A percentile compares a stretch with the other conserved stretches of the same genome.
Evolutionary conservation across 148 eudicot genomes (phyloP).

Genomic region (Polygonum maritimum): DNA sequence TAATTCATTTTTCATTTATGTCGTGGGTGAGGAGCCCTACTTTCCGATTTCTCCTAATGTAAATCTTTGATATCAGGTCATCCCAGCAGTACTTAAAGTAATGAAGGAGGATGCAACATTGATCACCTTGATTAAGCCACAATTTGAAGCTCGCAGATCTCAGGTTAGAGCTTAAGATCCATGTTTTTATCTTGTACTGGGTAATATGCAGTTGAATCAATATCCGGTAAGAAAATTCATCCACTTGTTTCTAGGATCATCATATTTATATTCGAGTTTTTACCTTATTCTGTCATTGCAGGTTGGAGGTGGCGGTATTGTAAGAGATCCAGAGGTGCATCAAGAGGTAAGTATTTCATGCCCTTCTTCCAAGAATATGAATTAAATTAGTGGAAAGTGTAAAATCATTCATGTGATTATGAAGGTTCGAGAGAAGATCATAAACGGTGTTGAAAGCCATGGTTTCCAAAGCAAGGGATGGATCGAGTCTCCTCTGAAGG

Average conservation of each 20-base stretch:
- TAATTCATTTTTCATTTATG: neutral
- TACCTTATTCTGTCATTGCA: constrained; percentile 19
- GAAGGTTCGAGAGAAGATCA: constrained; percentile 73
- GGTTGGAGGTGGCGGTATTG: constrained; percentile 98
- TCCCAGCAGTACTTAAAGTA: constrained; percentile 88
- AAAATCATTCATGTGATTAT: neutral
- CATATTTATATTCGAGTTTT: neutral
- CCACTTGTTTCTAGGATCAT: neutral
- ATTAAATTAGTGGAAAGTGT: neutral
- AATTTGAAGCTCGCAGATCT: constrained; percentile 90
- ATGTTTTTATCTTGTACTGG: neutral
- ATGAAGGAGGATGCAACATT: constrained; percentile 83
- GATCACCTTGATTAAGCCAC: constrained; percentile 91
- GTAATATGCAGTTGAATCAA: neutral
- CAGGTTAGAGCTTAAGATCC: constrained; percentile 37
- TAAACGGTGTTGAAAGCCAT: constrained; percentile 54
- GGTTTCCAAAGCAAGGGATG: constrained; percentile 76
- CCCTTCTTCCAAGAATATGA: neutral
- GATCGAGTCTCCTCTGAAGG: constrained; percentile 90
- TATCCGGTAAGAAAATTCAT: neutral
- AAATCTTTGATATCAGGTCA: constrained; percentile 39
- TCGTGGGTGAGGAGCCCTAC: neutral
- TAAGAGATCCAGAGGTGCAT: constrained; percentile 85
- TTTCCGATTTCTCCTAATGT: neutral
- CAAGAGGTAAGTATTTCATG: constrained; percentile 39